These are phyloP conservation scores for Coemansia sp. DNA, from an alignment of 192 early-diverging fungal species.

Conservation along the genomic window DNA sequence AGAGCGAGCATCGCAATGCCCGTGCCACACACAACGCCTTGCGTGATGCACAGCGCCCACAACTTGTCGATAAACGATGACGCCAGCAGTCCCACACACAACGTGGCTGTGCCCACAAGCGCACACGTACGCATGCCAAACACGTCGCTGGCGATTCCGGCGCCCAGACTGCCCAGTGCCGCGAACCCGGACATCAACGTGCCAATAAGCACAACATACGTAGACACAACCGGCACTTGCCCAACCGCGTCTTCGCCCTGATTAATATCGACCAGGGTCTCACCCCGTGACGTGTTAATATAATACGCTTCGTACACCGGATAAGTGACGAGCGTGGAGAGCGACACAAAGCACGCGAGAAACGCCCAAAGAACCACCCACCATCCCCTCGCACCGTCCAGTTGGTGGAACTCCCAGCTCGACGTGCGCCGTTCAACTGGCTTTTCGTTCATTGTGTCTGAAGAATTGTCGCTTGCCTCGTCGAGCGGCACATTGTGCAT, in stretches of 20 bases:
- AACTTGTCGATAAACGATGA: constrained; percentile 56
- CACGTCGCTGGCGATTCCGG: constrained; percentile 21
- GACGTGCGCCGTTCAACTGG: not conserved
- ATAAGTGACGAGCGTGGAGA: constrained; percentile 37
- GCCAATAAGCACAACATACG: constrained; percentile 32
- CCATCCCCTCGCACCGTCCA: constrained; percentile 23
- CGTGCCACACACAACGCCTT: constrained; percentile 58
- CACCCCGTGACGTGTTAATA: not conserved
- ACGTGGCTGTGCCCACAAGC: constrained; percentile 37
- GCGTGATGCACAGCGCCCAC: constrained; percentile 60
- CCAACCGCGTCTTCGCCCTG: not conserved
- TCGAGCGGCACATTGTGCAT: constrained; percentile 23
- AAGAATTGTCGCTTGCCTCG: not conserved
- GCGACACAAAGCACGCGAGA: constrained; percentile 21
- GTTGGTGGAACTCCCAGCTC: constrained; percentile 35
- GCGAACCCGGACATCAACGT: constrained; percentile 31
- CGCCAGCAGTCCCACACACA: constrained; percentile 42
- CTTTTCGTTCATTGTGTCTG: constrained; percentile 7
- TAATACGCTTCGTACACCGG: constrained; percentile 41
- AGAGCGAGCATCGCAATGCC: constrained; percentile 51
- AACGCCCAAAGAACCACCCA: constrained; percentile 27
- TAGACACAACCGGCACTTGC: not conserved
- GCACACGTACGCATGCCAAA: constrained; percentile 17
- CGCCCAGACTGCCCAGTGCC: constrained; percentile 14
- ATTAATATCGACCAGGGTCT: not conserved